Conservation (phyloP, 257 asterid genomes). For the Petunia secreta region DNA sequence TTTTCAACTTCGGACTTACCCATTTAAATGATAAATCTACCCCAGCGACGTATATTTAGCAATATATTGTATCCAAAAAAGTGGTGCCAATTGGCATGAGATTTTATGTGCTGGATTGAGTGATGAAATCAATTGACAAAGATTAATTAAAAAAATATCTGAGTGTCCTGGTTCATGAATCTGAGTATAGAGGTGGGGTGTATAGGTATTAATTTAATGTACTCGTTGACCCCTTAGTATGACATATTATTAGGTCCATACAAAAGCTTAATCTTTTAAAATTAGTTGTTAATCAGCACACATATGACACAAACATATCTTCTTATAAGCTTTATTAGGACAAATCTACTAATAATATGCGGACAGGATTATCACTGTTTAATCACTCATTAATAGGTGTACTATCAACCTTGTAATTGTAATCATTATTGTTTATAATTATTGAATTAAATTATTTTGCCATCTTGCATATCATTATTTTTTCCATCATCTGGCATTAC, state of each 20-base stretch:
- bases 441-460: background rate
- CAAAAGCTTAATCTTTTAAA: background rate
- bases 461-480: too few relatives aligned
- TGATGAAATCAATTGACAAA: constrained; percentile 15
- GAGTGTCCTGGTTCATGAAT: constrained; percentile 17
- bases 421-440: constrained; percentile 17
- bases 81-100: background rate
- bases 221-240: background rate
- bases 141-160: background rate
- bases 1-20: too few relatives aligned
- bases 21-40: background rate
- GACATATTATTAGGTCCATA: background rate
- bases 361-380: background rate
- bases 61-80: background rate
- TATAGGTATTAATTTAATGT: background rate
- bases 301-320: constrained; percentile 8
- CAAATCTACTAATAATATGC: constrained; percentile 1
- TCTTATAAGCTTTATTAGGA: constrained; percentile 3
- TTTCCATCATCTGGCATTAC: background rate
- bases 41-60: background rate
- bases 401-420: constrained; percentile 22
- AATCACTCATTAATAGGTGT: background rate
- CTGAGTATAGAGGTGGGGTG: background rate
- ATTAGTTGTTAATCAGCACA: constrained; percentile 25
- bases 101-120: constrained; percentile 21